Evolutionary conservation across 176 grass and related monocot species (phyloP), one percentile per base, ranked within the genome.

Genomic region (Leersia perrieri): DNA sequence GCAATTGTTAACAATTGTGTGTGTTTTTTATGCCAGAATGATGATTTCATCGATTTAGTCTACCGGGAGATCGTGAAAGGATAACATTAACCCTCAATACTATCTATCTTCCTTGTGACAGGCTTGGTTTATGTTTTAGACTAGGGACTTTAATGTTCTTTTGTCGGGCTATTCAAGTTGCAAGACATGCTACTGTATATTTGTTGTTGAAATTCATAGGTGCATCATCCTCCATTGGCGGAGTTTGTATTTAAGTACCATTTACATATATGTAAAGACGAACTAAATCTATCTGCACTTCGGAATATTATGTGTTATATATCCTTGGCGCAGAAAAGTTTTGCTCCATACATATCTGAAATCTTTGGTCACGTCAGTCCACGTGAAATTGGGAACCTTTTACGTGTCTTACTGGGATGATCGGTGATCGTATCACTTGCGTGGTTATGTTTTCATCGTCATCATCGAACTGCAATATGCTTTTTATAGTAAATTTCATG

Each of bases 41-140:
- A 84, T 45, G 70, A 81, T 45, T 92, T 89, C 26, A 47, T 89
- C 0, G 90, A 92, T 73, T 86, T 92, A 62, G 40, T 92, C 10
- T 87, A 87, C 70, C 47, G 72, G 28, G 90, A 92, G 90, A 73
- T 92, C 65, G 22, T 72, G 66, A 89, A 78, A 72, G 84, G 87
- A 58, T 81, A 89, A 27, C 65, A 75, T 76, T 61, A 35, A 79
- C 80, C 45, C 70, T 81, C 8, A 76, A 15, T 45, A 28, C 20
- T n/a, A 65, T 13, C 18, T n/a, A n/a, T n/a, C 13, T 1, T 72
- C 12, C 10, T 42, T 66, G 27, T 26, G 9, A 44, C 44, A 83
- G 68, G 60, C 58, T 44, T 67, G 39, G 20, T 41, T 33, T 42
- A 45, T 73, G 61, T 22, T 82, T 72, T 72, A 26, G 26, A 74